A percentile compares a stretch with the other conserved stretches of the same genome.
Evolutionary conservation across 2,329 filamentous ascomycete genomes (phyloP).

Genomic region (Cladobotryum protrusum): DNA sequence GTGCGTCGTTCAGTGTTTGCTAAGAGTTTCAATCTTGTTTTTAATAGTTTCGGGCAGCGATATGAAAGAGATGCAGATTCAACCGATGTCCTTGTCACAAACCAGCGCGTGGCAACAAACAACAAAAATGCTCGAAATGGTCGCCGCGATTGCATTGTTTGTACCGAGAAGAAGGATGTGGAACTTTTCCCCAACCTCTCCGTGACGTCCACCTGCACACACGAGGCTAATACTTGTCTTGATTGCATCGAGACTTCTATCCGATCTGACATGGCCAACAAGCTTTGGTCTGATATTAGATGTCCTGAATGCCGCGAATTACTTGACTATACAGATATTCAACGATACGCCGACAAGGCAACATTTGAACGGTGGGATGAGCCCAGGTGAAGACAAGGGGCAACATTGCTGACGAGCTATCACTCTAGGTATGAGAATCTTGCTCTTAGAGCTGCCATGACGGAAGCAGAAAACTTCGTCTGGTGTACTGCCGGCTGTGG

Average conservation of each 20-base stretch:
- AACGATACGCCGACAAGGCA: conserved; percentile 36
- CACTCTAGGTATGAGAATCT: conserved; percentile 36
- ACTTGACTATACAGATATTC: conserved; percentile 40
- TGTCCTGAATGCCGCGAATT: conserved; percentile 46
- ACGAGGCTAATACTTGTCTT: conserved; percentile 28
- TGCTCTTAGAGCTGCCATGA: conserved; percentile 36
- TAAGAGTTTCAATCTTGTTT: conserved; percentile 7
- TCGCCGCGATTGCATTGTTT: conserved; percentile 31
- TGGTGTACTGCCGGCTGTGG: conserved; percentile 49
- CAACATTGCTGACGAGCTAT: neutral
- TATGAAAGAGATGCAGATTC: conserved; percentile 25
- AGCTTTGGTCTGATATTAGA: conserved; percentile 39
- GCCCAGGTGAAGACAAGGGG: too few species aligned
- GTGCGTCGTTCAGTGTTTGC: conserved; percentile 1
- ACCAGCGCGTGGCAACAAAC: conserved; percentile 20
- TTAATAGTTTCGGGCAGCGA: conserved; percentile 26
- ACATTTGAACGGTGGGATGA: conserved; percentile 35
- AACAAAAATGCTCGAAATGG: conserved; percentile 14
- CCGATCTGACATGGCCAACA: conserved; percentile 26
- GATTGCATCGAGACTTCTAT: conserved; percentile 31
- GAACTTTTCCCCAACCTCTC: conserved; percentile 27
- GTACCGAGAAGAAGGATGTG: conserved; percentile 25
- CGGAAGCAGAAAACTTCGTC: conserved; percentile 38
- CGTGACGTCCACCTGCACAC: conserved; percentile 28
- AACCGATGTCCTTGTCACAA: conserved; percentile 24